These are phyloP conservation scores for Fusarium bactridioides DNA, from an alignment of 2,329 filamentous ascomycete species.

Conservation along the genomic window DNA sequence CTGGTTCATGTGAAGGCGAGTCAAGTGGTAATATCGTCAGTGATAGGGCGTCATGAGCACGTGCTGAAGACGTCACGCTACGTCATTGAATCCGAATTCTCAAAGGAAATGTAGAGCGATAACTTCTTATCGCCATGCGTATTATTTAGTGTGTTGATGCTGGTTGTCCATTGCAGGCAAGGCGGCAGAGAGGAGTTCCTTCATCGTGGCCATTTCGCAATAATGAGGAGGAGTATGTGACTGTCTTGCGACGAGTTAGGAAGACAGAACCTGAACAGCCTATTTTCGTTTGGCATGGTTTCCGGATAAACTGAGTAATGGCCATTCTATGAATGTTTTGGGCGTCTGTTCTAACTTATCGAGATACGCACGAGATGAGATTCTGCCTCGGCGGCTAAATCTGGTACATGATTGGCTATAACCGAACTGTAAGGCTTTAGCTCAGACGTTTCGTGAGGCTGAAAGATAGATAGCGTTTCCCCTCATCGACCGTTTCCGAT, in stretches of 20 bases:
- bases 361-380: no score
- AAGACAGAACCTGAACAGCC: not conserved
- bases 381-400: no score
- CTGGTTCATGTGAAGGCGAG: accelerated
- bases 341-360: no score
- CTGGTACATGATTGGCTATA: no score
- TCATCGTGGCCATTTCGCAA: not conserved
- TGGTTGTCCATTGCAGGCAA: accelerated
- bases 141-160: accelerated
- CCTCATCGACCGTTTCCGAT: no score
- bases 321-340: no score
- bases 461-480: no score
- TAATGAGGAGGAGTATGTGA: accelerated
- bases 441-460: no score
- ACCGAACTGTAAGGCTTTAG: no score
- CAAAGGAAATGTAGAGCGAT: not conserved
- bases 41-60: not conserved
- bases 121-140: not conserved
- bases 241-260: accelerated
- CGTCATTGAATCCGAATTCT: not conserved
- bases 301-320: no score
- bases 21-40: not conserved
- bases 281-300: no score
- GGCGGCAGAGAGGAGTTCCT: accelerated
- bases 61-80: conserved; percentile 6